phyloP scores from a whole-genome alignment of 2,329 filamentous ascomycete genomes.

The Fulvia fulva region DNA sequence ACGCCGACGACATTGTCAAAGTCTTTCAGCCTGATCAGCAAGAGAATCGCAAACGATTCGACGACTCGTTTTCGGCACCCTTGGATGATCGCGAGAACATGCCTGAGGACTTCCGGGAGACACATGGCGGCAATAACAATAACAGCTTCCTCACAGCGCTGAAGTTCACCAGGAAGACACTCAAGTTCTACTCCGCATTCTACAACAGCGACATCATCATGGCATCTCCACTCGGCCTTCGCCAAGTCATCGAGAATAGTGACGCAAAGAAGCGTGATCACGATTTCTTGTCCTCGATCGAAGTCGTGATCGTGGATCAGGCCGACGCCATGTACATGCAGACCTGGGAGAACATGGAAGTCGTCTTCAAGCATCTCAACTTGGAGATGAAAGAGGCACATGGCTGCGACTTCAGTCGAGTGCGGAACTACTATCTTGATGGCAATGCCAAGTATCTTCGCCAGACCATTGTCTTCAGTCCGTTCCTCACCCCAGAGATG shows the following conservation, averaged over 20 bases:
- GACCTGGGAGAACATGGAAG: conserved; percentile 95
- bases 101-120: conserved; percentile 78
- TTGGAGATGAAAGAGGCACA: conserved; percentile 75
- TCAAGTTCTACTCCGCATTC: conserved; percentile 93
- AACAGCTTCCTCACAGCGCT: conserved; percentile 95
- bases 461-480: conserved; percentile 77
- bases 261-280: conserved; percentile 70
- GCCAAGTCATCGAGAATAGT: conserved; percentile 80
- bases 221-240: conserved; percentile 82
- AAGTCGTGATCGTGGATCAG: conserved; percentile 85
- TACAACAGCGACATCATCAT: conserved; percentile 96
- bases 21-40: conserved; percentile 82
- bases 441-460: conserved; percentile 74
- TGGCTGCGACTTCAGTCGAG: conserved; percentile 88
- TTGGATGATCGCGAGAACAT: conserved; percentile 64
- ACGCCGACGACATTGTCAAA: conserved; percentile 71
- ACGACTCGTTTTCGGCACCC: conserved; percentile 72
- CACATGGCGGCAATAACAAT: conserved; percentile 93
- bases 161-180: conserved; percentile 92
- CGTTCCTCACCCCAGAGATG: conserved; percentile 84
- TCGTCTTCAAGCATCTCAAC: conserved; percentile 88
- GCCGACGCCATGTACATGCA: conserved; percentile 93
- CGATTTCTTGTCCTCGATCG: conserved; percentile 91
- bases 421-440: conserved; percentile 90
- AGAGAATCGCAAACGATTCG: conserved; percentile 89